Conservation (phyloP, 2,329 filamentous ascomycete genomes). For the Penicillium nordicum region DNA sequence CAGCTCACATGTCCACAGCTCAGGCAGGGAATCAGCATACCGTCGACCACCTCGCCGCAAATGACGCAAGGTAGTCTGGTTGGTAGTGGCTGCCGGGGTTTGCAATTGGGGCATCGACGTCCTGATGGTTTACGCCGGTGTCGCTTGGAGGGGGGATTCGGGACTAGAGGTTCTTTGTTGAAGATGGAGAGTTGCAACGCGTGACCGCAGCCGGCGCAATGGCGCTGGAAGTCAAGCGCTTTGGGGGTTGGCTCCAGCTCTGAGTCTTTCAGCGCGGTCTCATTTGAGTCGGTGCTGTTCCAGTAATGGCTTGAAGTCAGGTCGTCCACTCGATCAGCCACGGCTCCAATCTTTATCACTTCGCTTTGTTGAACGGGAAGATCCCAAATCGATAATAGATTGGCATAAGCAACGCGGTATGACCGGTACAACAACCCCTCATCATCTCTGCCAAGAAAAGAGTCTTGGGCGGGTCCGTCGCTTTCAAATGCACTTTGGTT, state of each 20-base stretch:
- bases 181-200: constrained; percentile 39
- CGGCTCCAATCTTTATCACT: constrained; percentile 55
- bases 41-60: constrained; percentile 42
- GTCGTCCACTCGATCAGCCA: constrained; percentile 36
- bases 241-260: constrained; percentile 15
- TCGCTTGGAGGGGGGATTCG: constrained; percentile 21
- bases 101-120: constrained; percentile 37
- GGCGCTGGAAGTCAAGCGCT: constrained; percentile 43
- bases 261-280: constrained; percentile 24
- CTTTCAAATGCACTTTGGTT: constrained; percentile 57
- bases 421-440: constrained; percentile 48
- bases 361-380: constrained; percentile 55
- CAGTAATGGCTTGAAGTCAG: constrained; percentile 19
- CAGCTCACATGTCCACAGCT: constrained; percentile 49
- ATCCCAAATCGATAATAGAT: constrained; percentile 58
- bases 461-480: constrained; percentile 45
- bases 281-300: constrained; percentile 28
- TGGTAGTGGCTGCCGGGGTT: constrained; percentile 32
- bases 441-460: constrained; percentile 49
- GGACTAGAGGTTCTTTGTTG: constrained; percentile 16
- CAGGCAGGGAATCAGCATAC: constrained; percentile 47
- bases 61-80: constrained; percentile 43
- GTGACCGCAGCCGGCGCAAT: constrained; percentile 42
- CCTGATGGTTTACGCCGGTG: constrained; percentile 16
- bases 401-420: constrained; percentile 57